phyloP scores from a whole-genome alignment of 257 asterid genomes.

The Solanum commersonii region DNA sequence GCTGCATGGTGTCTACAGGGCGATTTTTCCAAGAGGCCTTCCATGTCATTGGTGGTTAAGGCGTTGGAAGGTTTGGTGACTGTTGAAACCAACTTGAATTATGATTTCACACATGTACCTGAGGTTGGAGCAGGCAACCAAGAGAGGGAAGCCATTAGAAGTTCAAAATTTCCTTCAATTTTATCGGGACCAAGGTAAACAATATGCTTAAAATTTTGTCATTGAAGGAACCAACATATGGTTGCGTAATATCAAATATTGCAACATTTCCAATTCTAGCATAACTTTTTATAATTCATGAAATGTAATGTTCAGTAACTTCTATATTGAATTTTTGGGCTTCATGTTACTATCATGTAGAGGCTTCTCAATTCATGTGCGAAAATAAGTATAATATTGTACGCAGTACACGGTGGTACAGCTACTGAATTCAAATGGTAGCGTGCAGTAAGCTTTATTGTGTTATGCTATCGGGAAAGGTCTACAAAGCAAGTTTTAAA shows the following conservation, averaged over 20 bases:
- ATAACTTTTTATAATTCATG: background rate
- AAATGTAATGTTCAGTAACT: background rate
- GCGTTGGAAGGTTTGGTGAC: slow-evolving; percentile 10
- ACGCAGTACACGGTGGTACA: background rate
- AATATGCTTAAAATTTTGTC: background rate
- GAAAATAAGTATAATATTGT: background rate
- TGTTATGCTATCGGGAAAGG: background rate
- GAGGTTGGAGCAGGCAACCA: background rate
- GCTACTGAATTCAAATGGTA: background rate
- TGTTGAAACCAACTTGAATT: background rate
- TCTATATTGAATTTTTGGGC: background rate
- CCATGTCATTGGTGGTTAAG: slow-evolving; percentile 18
- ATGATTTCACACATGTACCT: background rate
- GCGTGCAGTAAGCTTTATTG: background rate
- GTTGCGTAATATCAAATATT: background rate
- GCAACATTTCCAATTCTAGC: background rate
- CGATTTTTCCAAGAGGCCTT: slow-evolving; percentile 5
- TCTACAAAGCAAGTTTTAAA: background rate
- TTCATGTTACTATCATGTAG: background rate
- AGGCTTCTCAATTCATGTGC: background rate
- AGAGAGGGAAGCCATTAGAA: background rate
- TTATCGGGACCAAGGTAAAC: slow-evolving; percentile 10
- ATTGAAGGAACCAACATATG: background rate
- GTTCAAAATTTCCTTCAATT: background rate
- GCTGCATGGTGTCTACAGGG: slow-evolving; percentile 20